A percentile compares a stretch with the other conserved stretches of the same genome.
phyloP scores from a whole-genome alignment of 805 yeast species.

The Candida sanyiensis region DNA sequence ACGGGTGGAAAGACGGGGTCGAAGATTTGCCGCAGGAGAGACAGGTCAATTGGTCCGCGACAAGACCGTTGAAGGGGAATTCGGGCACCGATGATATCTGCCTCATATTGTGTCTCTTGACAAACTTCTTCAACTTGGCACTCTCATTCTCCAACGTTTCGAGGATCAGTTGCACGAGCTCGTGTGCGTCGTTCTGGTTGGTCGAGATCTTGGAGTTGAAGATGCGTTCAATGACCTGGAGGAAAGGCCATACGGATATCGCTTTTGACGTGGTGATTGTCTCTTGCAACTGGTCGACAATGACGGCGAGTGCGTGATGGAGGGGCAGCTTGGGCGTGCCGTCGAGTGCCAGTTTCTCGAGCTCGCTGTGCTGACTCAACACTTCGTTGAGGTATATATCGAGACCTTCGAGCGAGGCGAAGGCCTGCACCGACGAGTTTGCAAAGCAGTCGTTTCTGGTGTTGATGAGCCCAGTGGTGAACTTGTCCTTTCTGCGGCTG shows the following conservation, averaged over 20 bases:
- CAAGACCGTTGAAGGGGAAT: slow-evolving; percentile 69
- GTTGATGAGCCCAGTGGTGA: slow-evolving; percentile 80
- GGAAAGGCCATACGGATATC: slow-evolving; percentile 72
- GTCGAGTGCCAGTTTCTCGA: slow-evolving; percentile 9
- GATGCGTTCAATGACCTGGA: slow-evolving; percentile 65
- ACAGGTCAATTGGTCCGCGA: slow-evolving; percentile 66
- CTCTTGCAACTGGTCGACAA: slow-evolving; percentile 55
- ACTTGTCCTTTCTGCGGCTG: slow-evolving; percentile 58
- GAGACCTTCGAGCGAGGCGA: slow-evolving; percentile 55
- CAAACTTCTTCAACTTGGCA: slow-evolving; percentile 33
- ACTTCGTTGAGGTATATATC: slow-evolving; percentile 47
- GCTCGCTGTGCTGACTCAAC: slow-evolving; percentile 20
- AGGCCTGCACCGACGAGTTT: slow-evolving; percentile 79
- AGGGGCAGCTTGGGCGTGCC: slow-evolving; percentile 41
- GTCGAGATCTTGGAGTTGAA: slow-evolving; percentile 70
- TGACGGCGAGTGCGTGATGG: slow-evolving; percentile 50
- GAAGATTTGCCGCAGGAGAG: slow-evolving; percentile 59
- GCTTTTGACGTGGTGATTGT: slow-evolving; percentile 48
- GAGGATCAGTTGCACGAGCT: slow-evolving; percentile 71
- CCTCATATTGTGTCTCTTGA: slow-evolving; percentile 10
- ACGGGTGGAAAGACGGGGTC: slow-evolving; percentile 50
- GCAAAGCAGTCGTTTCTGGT: slow-evolving; percentile 89
- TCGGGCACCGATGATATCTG: slow-evolving; percentile 42
- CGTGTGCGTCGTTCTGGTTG: slow-evolving; percentile 94
- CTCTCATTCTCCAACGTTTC: slow-evolving; percentile 74